Percentiles rank a stretch among this genome's conserved stretches.
phyloP scores from a whole-genome alignment of 2,329 filamentous ascomycete genomes.

The Penicillium sp. region DNA sequence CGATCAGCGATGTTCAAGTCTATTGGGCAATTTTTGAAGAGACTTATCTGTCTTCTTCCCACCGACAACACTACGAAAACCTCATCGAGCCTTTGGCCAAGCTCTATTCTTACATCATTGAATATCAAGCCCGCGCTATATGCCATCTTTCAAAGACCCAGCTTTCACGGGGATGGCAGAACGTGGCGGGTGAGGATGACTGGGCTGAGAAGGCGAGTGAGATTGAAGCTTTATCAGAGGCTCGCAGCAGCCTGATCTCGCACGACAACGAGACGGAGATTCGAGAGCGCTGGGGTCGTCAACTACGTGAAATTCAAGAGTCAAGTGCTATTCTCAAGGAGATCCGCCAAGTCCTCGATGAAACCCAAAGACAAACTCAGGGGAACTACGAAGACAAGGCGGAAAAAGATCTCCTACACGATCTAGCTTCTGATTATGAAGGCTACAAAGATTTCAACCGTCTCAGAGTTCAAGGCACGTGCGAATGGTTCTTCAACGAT shows the following conservation, averaged over 20 bases:
- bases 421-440: background rate
- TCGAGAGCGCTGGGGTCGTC: background rate
- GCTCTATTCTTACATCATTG: background rate
- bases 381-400: background rate
- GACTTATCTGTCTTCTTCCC: background rate
- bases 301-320: background rate
- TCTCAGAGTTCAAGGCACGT: slow-evolving; percentile 18
- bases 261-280: background rate
- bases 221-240: background rate
- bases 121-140: background rate
- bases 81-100: background rate
- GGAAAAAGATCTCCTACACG: background rate
- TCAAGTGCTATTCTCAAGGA: background rate
- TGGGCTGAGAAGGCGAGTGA: background rate
- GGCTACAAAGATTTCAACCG: background rate
- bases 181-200: background rate
- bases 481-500: slow-evolving; percentile 27
- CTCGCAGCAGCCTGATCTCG: background rate
- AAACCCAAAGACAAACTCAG: background rate
- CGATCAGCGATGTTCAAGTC: background rate
- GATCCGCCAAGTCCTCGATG: background rate
- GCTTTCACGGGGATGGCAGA: background rate
- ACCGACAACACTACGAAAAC: background rate
- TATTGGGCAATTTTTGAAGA: background rate
- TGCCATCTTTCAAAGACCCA: background rate